Conservation (phyloP, 2,329 filamentous ascomycete species). For the Aureobasidium sp. region DNA sequence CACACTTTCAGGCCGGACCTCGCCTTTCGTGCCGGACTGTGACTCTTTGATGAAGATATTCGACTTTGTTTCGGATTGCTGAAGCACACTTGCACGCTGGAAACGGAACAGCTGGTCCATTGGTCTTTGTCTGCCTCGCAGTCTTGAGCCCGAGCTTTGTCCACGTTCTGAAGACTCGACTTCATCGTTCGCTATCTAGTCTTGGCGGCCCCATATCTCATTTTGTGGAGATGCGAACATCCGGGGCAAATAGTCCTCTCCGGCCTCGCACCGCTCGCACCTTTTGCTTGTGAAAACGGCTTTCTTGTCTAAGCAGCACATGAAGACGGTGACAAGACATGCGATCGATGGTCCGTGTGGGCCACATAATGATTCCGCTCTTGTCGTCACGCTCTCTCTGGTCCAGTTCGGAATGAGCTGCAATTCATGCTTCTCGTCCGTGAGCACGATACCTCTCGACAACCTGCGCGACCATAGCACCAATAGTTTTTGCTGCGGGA, state of each 20-base stretch:
- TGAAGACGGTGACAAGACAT: not conserved
- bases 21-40: not conserved
- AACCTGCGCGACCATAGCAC: conserved; percentile 1
- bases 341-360: too few relatives aligned
- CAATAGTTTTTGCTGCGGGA: conserved; percentile 8
- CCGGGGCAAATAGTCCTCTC: not conserved
- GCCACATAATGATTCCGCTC: too few relatives aligned
- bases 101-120: not conserved
- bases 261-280: not conserved
- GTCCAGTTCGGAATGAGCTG: too few relatives aligned
- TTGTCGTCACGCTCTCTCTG: too few relatives aligned
- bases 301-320: not conserved
- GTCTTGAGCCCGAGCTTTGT: too few relatives aligned
- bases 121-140: too few relatives aligned
- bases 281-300: not conserved
- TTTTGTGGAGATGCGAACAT: not conserved
- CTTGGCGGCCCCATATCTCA: not conserved
- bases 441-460: not conserved
- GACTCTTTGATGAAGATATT: too few relatives aligned
- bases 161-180: not conserved
- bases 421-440: not conserved
- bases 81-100: not conserved
- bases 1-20: not conserved
- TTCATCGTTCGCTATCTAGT: not conserved
- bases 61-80: too few relatives aligned